Evolutionary conservation across 306 rosid species (phyloP).

Genomic region (Biancaea sappan): DNA sequence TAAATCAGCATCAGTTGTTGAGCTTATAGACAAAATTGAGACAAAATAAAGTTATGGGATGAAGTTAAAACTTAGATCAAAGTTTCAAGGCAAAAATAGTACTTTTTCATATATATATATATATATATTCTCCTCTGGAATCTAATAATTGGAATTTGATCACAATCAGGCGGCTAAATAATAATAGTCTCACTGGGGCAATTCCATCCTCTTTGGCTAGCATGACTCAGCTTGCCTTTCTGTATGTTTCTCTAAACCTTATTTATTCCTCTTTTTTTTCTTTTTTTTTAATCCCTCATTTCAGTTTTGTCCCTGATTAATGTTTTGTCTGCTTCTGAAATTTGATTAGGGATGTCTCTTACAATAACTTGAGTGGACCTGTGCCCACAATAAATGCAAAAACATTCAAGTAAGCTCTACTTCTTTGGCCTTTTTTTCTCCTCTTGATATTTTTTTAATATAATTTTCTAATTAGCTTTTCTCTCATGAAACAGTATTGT

Average conservation of each 20-base stretch:
- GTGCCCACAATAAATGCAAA: conserved; percentile 71
- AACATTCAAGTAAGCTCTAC: conserved; percentile 74
- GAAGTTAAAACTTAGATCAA: too few species aligned
- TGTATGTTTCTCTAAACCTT: conserved; percentile 55
- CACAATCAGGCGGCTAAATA: conserved; percentile 75
- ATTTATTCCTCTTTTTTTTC: neutral
- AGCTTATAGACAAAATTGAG: too few species aligned
- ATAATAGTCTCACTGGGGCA: conserved; percentile 72
- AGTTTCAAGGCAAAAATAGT: too few species aligned
- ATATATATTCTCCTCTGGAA: neutral
- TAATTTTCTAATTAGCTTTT: neutral
- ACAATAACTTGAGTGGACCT: conserved; percentile 82
- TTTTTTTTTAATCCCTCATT: neutral
- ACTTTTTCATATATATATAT: neutral
- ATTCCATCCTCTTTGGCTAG: conserved; percentile 83
- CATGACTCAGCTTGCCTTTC: conserved; percentile 70
- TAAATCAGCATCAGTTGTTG: too few species aligned
- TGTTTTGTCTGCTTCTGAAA: conserved; percentile 24
- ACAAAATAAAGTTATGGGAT: too few species aligned
- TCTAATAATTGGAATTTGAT: conserved; percentile 43
- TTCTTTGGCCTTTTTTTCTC: neutral
- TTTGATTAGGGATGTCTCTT: conserved; percentile 76
- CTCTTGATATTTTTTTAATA: neutral
- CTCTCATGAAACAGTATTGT: conserved; percentile 52
- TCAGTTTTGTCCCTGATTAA: conserved; percentile 15